phyloP scores from a whole-genome alignment of 108 stramenopile species.

The Discostella pseudostelligera region DNA sequence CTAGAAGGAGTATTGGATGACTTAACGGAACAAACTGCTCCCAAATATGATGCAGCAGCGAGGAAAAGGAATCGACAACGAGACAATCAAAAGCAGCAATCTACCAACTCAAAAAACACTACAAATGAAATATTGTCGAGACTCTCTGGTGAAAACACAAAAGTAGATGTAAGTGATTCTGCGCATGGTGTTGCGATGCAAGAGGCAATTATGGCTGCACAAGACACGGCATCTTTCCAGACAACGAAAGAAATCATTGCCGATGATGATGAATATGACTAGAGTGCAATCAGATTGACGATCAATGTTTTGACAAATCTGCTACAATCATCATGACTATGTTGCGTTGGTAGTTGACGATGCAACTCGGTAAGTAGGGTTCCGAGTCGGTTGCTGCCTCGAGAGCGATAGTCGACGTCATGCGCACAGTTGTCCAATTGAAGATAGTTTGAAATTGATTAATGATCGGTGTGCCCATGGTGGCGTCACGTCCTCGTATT shows the following conservation, averaged over 20 bases:
- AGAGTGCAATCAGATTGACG: neutral
- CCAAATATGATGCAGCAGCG: conserved; percentile 20
- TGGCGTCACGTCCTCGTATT: too few species aligned
- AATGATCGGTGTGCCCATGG: too few species aligned
- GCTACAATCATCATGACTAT: too few species aligned
- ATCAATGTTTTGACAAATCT: neutral
- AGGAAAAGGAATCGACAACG: conserved; percentile 1
- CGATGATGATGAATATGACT: conserved; percentile 33
- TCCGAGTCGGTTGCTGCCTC: too few species aligned
- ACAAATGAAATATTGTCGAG: neutral
- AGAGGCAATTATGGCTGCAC: conserved; percentile 4
- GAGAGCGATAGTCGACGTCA: too few species aligned
- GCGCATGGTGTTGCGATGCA: neutral
- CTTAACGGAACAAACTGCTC: conserved; percentile 17
- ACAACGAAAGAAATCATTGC: conserved; percentile 9
- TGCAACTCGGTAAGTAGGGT: too few species aligned
- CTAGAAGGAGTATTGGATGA: conserved; percentile 6
- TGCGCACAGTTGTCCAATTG: too few species aligned
- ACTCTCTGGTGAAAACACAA: neutral
- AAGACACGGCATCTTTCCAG: neutral
- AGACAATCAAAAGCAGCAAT: neutral
- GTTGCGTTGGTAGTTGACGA: too few species aligned
- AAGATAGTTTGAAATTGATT: too few species aligned
- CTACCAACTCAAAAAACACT: neutral
- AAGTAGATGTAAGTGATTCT: neutral